Conservation (phyloP, 805 yeast species). For the Henningerozyma blattae region DNA sequence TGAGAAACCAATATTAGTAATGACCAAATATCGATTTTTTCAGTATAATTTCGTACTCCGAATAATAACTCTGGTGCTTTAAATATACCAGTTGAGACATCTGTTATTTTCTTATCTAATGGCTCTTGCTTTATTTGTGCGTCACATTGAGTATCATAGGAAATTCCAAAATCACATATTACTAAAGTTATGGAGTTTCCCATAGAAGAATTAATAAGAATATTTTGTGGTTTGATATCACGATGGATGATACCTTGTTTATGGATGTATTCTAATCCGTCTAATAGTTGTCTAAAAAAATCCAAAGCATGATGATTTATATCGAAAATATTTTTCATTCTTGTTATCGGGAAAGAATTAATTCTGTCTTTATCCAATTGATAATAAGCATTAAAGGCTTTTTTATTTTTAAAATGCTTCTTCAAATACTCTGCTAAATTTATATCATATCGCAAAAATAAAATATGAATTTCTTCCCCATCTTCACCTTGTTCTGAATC, state of each 20-base stretch:
- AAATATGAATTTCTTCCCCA: constrained; percentile 12
- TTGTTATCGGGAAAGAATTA: neutral
- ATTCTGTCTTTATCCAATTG: neutral
- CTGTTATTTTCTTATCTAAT: constrained; percentile 25
- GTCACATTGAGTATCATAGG: constrained; percentile 27
- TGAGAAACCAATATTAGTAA: constrained; percentile 47
- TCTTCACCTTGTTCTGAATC: neutral
- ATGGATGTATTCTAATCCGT: constrained; percentile 72
- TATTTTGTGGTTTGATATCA: constrained; percentile 88
- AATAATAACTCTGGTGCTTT: constrained; percentile 69
- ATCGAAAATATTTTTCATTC: constrained; percentile 11
- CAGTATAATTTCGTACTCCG: constrained; percentile 41
- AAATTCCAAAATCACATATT: constrained; percentile 60
- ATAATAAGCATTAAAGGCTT: constrained; percentile 13
- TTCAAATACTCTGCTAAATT: constrained; percentile 13
- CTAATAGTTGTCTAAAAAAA: constrained; percentile 61
- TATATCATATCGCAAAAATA: constrained; percentile 9
- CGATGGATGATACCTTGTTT: constrained; percentile 85
- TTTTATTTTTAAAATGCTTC: constrained; percentile 6
- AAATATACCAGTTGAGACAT: constrained; percentile 56
- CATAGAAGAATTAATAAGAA: constrained; percentile 18
- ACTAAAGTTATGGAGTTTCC: constrained; percentile 33
- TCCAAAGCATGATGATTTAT: constrained; percentile 11
- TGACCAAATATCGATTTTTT: constrained; percentile 63
- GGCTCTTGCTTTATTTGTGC: constrained; percentile 16